A percentile compares a stretch with the other conserved stretches of the same genome.
phyloP scores from a whole-genome alignment of 148 eudicot species.

The Camellia japonica region DNA sequence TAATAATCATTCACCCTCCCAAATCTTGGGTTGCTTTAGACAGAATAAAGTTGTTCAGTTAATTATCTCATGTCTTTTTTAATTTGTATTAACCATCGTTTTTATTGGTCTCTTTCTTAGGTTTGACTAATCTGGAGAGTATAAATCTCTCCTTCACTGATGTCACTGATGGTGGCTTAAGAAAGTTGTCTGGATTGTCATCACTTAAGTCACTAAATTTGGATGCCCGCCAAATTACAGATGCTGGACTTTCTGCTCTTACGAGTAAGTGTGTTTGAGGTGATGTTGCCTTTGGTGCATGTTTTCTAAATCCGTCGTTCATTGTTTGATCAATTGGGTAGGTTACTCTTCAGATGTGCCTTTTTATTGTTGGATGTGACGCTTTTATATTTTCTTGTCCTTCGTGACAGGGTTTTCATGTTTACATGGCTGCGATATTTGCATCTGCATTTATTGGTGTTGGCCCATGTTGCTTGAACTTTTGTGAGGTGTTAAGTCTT shows the following conservation, averaged over 20 bases:
- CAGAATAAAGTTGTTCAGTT: neutral
- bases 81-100: neutral
- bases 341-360: neutral
- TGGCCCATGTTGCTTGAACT: neutral
- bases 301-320: neutral
- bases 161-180: conserved; percentile 75
- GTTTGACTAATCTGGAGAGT: conserved; percentile 72
- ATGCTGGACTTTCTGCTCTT: conserved; percentile 82
- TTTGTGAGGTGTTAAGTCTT: neutral
- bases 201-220: conserved; percentile 82
- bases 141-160: conserved; percentile 85
- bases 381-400: neutral
- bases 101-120: conserved; percentile 29
- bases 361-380: too few species aligned
- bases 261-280: conserved; percentile 54
- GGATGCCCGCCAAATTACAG: conserved; percentile 86
- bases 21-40: neutral
- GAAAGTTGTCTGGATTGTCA: conserved; percentile 75
- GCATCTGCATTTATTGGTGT: neutral
- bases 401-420: neutral
- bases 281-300: neutral
- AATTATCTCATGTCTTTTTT: neutral
- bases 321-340: neutral
- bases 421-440: neutral
- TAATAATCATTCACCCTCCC: neutral